These are phyloP conservation scores for Plantago rigida DNA, from an alignment of 305 asterid species.

Conservation along the genomic window DNA sequence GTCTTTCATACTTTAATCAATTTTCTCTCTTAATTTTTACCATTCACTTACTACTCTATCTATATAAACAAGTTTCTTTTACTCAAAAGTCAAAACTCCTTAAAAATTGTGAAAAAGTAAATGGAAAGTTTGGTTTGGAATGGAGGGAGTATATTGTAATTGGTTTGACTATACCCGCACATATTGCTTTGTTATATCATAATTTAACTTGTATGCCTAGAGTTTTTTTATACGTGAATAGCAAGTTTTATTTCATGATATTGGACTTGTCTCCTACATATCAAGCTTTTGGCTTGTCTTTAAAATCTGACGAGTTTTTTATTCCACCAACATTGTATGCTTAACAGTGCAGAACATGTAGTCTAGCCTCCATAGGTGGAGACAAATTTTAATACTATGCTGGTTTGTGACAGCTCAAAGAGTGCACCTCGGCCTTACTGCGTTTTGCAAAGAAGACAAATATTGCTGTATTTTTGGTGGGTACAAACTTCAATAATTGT, in stretches of 20 bases:
- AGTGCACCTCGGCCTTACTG: slow-evolving; percentile 82
- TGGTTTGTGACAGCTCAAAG: slow-evolving; percentile 62
- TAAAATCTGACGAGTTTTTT: slow-evolving; percentile 7
- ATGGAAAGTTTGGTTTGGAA: too few relatives aligned
- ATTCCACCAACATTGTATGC: slow-evolving; percentile 6
- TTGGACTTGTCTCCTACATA: slow-evolving; percentile 9
- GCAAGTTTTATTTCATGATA: slow-evolving; percentile 3
- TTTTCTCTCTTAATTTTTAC: too few relatives aligned
- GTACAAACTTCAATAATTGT: slow-evolving; percentile 24
- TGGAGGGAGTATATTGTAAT: neutral
- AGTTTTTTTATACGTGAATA: too few relatives aligned
- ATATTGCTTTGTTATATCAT: too few relatives aligned
- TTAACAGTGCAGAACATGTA: slow-evolving; percentile 16
- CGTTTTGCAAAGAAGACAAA: slow-evolving; percentile 82
- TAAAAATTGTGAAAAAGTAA: too few relatives aligned
- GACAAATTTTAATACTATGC: slow-evolving; percentile 15
- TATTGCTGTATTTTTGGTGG: slow-evolving; percentile 76
- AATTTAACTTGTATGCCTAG: too few relatives aligned
- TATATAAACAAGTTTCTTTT: too few relatives aligned
- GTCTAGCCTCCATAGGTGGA: neutral
- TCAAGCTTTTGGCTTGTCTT: slow-evolving; percentile 13
- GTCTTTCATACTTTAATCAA: too few relatives aligned
- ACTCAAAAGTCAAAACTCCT: too few relatives aligned
- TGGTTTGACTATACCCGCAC: too few relatives aligned
- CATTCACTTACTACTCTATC: too few relatives aligned